Conservation (phyloP, 306 rosid species). For the Prunus dulcis region DNA sequence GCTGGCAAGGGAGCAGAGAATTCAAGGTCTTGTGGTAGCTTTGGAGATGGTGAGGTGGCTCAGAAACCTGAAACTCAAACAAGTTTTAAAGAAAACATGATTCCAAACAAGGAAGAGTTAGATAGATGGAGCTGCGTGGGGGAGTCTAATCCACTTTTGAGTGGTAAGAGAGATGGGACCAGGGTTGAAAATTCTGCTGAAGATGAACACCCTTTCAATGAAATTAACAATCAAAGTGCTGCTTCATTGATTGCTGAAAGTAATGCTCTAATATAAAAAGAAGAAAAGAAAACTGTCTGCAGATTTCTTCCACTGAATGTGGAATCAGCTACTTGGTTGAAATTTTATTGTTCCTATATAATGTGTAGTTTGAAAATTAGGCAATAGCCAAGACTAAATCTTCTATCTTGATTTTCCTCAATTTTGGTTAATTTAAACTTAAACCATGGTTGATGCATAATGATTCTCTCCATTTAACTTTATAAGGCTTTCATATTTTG, state of each 20-base stretch:
- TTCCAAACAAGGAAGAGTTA: constrained; percentile 48
- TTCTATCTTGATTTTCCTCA: neutral
- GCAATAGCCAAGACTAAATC: neutral
- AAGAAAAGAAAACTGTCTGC: neutral
- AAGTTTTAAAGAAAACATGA: constrained; percentile 57
- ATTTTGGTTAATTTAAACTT: neutral
- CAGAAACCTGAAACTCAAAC: constrained; percentile 33
- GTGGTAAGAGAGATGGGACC: constrained; percentile 29
- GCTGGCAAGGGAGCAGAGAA: constrained; percentile 6
- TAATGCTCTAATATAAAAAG: neutral
- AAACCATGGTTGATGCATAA: neutral
- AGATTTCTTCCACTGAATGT: neutral
- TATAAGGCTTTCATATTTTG: neutral
- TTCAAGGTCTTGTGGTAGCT: constrained; percentile 17
- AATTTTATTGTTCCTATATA: neutral
- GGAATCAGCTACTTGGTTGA: neutral
- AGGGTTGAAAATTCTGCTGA: constrained; percentile 20
- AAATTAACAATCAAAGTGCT: constrained; percentile 33
- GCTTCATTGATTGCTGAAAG: constrained; percentile 53
- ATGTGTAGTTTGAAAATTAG: neutral
- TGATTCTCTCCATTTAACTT: neutral
- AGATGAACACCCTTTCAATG: constrained; percentile 70
- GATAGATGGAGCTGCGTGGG: constrained; percentile 40
- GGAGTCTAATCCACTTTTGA: constrained; percentile 52
- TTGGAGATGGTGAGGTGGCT: constrained; percentile 23